Conservation (phyloP, 108 stramenopile genomes). For the Nitzschia sp. region DNA sequence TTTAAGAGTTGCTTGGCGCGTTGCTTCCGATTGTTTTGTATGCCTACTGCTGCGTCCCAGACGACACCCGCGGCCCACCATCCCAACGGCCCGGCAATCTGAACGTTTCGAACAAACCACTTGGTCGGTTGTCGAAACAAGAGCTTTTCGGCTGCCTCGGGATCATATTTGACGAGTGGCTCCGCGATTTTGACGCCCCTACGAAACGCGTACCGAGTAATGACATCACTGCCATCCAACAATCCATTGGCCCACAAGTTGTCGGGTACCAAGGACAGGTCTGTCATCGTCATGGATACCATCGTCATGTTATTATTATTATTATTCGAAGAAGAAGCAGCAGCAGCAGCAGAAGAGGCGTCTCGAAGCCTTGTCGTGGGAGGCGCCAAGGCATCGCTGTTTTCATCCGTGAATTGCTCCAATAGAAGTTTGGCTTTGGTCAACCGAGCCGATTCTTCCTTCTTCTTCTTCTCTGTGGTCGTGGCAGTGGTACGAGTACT, state of each 20-base stretch:
- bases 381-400: background rate
- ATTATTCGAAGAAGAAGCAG: background rate
- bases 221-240: conserved; percentile 42
- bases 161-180: conserved; percentile 90
- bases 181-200: conserved; percentile 81
- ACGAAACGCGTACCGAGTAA: conserved; percentile 52
- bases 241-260: conserved; percentile 50
- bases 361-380: background rate
- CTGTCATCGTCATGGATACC: too few species aligned
- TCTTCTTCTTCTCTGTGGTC: too few species aligned
- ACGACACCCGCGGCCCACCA: conserved; percentile 78
- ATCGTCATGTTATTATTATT: background rate
- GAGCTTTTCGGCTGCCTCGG: conserved; percentile 67
- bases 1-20: conserved; percentile 78
- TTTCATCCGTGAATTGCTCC: conserved; percentile 24
- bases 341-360: background rate
- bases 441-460: conserved; percentile 21
- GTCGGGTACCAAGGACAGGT: conserved; percentile 34
- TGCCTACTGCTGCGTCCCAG: conserved; percentile 59
- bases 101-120: conserved; percentile 92
- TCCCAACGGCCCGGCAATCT: conserved; percentile 91
- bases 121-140: conserved; percentile 86
- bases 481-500: too few species aligned
- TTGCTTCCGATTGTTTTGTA: conserved; percentile 46
- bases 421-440: conserved; percentile 33